These are phyloP conservation scores for Purshia tridentata DNA, from an alignment of 306 rosid species.

Conservation along the genomic window DNA sequence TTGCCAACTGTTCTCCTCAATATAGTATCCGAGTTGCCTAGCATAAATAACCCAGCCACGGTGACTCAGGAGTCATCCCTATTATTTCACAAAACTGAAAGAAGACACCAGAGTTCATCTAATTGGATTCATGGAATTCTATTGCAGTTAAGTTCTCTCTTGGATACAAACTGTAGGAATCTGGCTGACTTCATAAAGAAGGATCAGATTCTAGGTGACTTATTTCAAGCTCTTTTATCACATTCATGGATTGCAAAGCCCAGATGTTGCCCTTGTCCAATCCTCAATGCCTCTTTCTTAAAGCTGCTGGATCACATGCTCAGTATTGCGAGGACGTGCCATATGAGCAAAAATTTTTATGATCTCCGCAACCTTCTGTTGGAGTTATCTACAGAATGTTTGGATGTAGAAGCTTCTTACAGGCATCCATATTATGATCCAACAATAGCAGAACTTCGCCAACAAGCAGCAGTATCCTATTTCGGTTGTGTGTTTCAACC, in stretches of 20 bases:
- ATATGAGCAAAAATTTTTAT: slow-evolving; percentile 36
- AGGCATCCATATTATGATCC: slow-evolving; percentile 63
- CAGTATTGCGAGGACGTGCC: slow-evolving; percentile 57
- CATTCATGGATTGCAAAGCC: slow-evolving; percentile 74
- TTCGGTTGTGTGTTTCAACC: slow-evolving; percentile 76
- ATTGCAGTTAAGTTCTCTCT: slow-evolving; percentile 74
- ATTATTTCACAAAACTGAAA: slow-evolving; percentile 16
- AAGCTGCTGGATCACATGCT: slow-evolving; percentile 81
- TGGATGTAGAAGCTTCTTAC: slow-evolving; percentile 58
- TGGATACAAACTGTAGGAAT: slow-evolving; percentile 71
- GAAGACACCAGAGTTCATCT: slow-evolving; percentile 40
- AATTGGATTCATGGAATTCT: slow-evolving; percentile 85
- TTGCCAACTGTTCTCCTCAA: slow-evolving; percentile 63
- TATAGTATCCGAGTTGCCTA: slow-evolving; percentile 73
- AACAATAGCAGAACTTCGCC: slow-evolving; percentile 71
- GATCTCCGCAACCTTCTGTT: slow-evolving; percentile 55
- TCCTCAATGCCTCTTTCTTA: slow-evolving; percentile 65
- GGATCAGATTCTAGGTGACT: slow-evolving; percentile 58
- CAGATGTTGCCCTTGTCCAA: slow-evolving; percentile 64
- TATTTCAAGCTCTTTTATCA: slow-evolving; percentile 51
- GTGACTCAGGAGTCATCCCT: slow-evolving; percentile 27
- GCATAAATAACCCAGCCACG: slow-evolving; percentile 32
- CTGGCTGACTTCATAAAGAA: slow-evolving; percentile 79
- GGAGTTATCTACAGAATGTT: slow-evolving; percentile 68
- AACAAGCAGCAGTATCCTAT: slow-evolving; percentile 81